phyloP scores from a whole-genome alignment of 306 rosid genomes.

The Casuarina glauca region DNA sequence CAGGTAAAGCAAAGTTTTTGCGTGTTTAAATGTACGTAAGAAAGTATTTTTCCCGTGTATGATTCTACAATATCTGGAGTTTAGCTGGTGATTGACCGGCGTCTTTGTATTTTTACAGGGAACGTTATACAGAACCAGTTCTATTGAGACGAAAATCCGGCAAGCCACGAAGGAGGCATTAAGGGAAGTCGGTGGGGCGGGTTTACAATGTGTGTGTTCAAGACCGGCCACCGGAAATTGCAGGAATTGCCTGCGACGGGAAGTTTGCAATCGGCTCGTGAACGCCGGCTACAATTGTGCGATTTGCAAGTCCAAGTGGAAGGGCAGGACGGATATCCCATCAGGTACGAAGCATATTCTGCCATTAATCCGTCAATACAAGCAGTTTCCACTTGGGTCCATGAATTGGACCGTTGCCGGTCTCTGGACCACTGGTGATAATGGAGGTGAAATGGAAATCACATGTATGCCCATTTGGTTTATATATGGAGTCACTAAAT shows the following conservation, averaged over 20 bases:
- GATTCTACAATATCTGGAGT: neutral
- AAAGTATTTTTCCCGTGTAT: too few species aligned
- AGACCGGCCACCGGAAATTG: constrained; percentile 42
- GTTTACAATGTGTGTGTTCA: constrained; percentile 48
- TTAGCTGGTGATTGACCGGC: neutral
- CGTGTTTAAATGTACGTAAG: too few species aligned
- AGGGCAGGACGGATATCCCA: constrained; percentile 45
- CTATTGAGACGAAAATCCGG: constrained; percentile 54
- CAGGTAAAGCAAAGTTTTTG: constrained; percentile 37
- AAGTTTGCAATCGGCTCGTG: constrained; percentile 51
- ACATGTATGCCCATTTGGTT: too few species aligned
- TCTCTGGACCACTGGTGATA: neutral
- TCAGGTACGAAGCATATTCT: constrained; percentile 46
- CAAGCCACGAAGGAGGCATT: constrained; percentile 55
- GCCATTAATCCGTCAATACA: too few species aligned
- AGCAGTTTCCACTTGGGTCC: too few species aligned
- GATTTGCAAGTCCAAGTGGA: constrained; percentile 78
- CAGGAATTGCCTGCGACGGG: constrained; percentile 63
- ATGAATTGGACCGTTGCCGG: too few species aligned
- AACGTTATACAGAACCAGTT: constrained; percentile 42
- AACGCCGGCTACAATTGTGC: constrained; percentile 57
- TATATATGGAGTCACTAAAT: neutral
- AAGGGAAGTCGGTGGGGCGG: constrained; percentile 30
- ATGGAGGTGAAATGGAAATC: neutral
- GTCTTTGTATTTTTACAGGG: constrained; percentile 35